Evolutionary conservation across 2,329 filamentous ascomycete species (phyloP).

Genomic region (Sphaerulina vaccinii): DNA sequence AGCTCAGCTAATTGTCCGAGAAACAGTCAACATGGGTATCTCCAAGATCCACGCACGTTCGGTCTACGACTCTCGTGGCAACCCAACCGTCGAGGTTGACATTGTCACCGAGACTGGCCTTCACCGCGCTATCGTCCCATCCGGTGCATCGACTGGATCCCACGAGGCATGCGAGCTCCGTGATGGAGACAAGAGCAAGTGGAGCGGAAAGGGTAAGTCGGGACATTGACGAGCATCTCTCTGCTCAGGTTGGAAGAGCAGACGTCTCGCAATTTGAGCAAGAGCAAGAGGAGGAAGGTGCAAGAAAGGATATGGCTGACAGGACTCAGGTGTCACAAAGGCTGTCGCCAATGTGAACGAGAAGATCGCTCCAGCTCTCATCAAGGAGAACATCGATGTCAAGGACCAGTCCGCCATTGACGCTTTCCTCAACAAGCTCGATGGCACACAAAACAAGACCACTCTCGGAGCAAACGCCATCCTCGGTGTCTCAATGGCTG

Average conservation of each 20-base stretch:
- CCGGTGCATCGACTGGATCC: constrained; percentile 82
- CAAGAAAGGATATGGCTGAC: constrained; percentile 4
- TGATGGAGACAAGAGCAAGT: constrained; percentile 54
- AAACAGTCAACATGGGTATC: constrained; percentile 66
- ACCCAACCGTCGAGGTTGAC: constrained; percentile 98
- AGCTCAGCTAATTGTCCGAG: background rate
- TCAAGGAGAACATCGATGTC: constrained; percentile 55
- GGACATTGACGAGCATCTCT: too few relatives aligned
- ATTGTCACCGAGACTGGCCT: constrained; percentile 94
- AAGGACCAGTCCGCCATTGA: constrained; percentile 57
- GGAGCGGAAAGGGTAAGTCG: constrained; percentile 55
- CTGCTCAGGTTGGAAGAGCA: too few relatives aligned
- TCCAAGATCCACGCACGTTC: constrained; percentile 63
- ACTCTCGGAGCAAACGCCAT: constrained; percentile 61
- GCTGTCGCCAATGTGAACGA: constrained; percentile 57
- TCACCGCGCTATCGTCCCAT: constrained; percentile 96
- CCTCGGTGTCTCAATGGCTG: constrained; percentile 60
- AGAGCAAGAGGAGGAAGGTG: too few relatives aligned
- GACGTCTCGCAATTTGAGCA: too few relatives aligned
- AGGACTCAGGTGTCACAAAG: constrained; percentile 49
- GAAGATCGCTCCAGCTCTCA: constrained; percentile 54
- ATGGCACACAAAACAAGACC: constrained; percentile 60
- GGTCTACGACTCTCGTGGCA: constrained; percentile 95
- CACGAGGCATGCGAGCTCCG: constrained; percentile 56
- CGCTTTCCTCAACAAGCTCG: constrained; percentile 53